phyloP scores from a whole-genome alignment of 345 rosid genomes.

The Salix viminalis region DNA sequence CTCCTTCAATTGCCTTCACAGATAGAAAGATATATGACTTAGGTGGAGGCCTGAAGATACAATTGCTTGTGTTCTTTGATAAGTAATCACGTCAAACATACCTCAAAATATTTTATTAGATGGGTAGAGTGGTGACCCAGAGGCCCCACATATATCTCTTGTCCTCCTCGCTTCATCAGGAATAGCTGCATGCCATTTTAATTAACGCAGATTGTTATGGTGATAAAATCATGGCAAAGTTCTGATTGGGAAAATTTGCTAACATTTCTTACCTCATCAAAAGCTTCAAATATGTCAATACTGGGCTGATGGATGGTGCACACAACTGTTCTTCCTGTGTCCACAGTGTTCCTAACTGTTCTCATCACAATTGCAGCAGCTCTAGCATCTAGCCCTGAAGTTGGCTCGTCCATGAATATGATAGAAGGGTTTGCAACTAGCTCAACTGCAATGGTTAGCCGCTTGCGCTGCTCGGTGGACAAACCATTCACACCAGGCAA shows the following conservation, averaged over 20 bases:
- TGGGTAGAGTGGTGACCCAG: constrained; percentile 61
- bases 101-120: constrained; percentile 68
- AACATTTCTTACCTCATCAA: constrained; percentile 60
- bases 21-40: neutral
- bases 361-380: constrained; percentile 97
- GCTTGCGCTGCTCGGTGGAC: constrained; percentile 81
- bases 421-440: constrained; percentile 91
- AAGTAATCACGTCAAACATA: constrained; percentile 3
- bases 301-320: constrained; percentile 98
- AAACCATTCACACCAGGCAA: constrained; percentile 79
- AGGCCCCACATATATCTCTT: constrained; percentile 77
- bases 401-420: constrained; percentile 95
- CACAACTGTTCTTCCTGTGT: constrained; percentile 86
- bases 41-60: neutral
- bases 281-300: constrained; percentile 86
- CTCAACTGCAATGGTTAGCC: constrained; percentile 91
- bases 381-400: constrained; percentile 94
- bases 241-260: neutral
- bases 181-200: constrained; percentile 42
- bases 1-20: constrained; percentile 51
- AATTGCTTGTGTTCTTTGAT: neutral
- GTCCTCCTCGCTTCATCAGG: constrained; percentile 71
- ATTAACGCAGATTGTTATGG: neutral
- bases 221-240: neutral
- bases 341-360: constrained; percentile 86